phyloP scores from a whole-genome alignment of 768 basidiomycete species.

The Tubosaeta sp. region DNA sequence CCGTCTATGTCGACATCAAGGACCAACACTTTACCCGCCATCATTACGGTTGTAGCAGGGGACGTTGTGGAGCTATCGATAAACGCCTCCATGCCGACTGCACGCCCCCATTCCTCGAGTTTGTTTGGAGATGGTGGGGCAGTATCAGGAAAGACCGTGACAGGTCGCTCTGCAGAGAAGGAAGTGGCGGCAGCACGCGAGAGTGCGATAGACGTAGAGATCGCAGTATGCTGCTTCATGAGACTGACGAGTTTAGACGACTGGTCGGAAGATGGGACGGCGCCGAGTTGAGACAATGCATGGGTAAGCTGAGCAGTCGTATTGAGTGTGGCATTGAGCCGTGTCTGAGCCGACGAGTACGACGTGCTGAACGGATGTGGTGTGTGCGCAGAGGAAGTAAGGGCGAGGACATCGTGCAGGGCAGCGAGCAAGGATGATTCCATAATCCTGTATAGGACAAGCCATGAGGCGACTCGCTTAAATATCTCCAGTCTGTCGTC shows the following conservation, averaged over 20 bases:
- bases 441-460: constrained; percentile 6
- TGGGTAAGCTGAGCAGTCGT: constrained; percentile 49
- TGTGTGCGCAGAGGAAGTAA: constrained; percentile 7
- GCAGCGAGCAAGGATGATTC: constrained; percentile 21
- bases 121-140: constrained; percentile 31
- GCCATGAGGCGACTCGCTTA: not conserved
- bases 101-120: constrained; percentile 57
- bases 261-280: constrained; percentile 43
- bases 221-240: constrained; percentile 59
- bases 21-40: constrained; percentile 79
- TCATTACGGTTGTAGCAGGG: constrained; percentile 48
- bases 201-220: constrained; percentile 24
- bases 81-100: constrained; percentile 73
- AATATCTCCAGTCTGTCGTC: not conserved
- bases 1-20: constrained; percentile 64
- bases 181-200: constrained; percentile 21
- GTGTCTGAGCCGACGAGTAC: constrained; percentile 18
- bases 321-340: constrained; percentile 50
- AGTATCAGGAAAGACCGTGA: constrained; percentile 26
- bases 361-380: constrained; percentile 27
- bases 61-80: constrained; percentile 48
- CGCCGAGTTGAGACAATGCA: constrained; percentile 46
- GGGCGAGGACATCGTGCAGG: constrained; percentile 26
- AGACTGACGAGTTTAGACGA: constrained; percentile 67
- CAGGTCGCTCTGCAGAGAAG: constrained; percentile 18